Evolutionary conservation across 2,329 filamentous ascomycete genomes (phyloP), one percentile per base, ranked within the genome.

Genomic region (Aureobasidium namibiae): DNA sequence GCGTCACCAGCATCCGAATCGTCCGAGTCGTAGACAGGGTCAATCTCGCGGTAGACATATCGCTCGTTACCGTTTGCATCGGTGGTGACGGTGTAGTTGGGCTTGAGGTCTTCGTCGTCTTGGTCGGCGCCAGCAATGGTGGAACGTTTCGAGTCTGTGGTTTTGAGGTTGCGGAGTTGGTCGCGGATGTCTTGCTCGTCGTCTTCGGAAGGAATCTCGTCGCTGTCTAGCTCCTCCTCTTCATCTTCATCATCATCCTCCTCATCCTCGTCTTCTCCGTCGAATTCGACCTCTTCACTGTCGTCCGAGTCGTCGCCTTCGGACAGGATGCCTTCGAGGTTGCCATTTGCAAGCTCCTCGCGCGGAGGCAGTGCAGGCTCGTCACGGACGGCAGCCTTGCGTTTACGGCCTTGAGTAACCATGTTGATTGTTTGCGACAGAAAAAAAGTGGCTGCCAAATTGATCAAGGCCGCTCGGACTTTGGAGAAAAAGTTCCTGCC

Each of bases 11-110:
- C 87, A 71, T 96, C 92, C 3, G 89, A 89, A 70, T 96, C 92
- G 74, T 99, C 95, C 1, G 92, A 96, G 70, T 97, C 94, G 75
- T 99, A 96, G 57, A 91, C 87, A 2, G 92, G 90, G 65, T 97
- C 88, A 63, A 99, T 91, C 70, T 97, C 94, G 63, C 88, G 84
- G 75, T 97, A 99, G 45, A 96, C 81, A 70, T 95, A 99, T 72
- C 94, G 85, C 64, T 86, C 83, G 67, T 90, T 89, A 61, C 94
- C 94, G 75, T 96, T 94, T 66, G 94, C 92, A 68, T 96, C 94
- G 60, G 81, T 87, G 44, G 87, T 80, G 63, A 87, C 76, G 33
- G 77, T 82, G 70, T 81, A 85, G 67, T 84, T 84, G 23, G 76
- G 75, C 61, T 69, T 69, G 34, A 70, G 61, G 26, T 64, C 38